phyloP scores from a whole-genome alignment of 75 land plant genomes.

The Pseudotsuga menziesii region DNA sequence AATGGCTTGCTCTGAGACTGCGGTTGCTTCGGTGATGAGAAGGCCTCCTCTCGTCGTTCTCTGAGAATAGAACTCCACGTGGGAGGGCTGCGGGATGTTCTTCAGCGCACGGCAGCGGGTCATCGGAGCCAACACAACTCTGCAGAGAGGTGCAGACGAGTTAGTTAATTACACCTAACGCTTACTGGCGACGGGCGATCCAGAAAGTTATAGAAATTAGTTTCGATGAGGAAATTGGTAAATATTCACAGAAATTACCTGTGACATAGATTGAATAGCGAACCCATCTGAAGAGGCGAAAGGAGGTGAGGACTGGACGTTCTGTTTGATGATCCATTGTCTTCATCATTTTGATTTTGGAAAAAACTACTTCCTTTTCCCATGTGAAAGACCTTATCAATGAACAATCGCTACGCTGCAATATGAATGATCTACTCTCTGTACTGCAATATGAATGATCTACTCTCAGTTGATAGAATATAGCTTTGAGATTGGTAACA shows the following conservation, averaged over 20 bases:
- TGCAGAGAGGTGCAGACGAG: background rate
- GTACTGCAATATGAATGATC: too few relatives aligned
- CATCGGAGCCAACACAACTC: constrained; percentile 18
- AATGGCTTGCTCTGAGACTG: constrained; percentile 3
- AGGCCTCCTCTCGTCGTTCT: constrained; percentile 23
- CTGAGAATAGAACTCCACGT: constrained; percentile 20
- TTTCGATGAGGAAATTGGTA: too few relatives aligned
- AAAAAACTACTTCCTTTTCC: too few relatives aligned
- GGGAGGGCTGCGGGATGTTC: constrained; percentile 13
- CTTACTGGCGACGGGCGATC: too few relatives aligned
- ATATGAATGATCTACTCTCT: too few relatives aligned
- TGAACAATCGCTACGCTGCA: too few relatives aligned
- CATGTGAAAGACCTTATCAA: too few relatives aligned
- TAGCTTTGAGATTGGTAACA: too few relatives aligned
- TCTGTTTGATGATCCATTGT: background rate
- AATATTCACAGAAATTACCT: too few relatives aligned
- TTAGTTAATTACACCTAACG: background rate
- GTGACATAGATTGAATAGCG: too few relatives aligned
- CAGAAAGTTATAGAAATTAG: background rate
- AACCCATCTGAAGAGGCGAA: background rate
- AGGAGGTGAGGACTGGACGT: background rate
- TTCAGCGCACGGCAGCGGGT: constrained; percentile 12
- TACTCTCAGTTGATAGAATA: too few relatives aligned
- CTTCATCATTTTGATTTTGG: too few relatives aligned
- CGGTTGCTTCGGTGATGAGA: constrained; percentile 18